Conservation (phyloP, 352 stramenopile genomes). For the Phytophthora aleatoria region DNA sequence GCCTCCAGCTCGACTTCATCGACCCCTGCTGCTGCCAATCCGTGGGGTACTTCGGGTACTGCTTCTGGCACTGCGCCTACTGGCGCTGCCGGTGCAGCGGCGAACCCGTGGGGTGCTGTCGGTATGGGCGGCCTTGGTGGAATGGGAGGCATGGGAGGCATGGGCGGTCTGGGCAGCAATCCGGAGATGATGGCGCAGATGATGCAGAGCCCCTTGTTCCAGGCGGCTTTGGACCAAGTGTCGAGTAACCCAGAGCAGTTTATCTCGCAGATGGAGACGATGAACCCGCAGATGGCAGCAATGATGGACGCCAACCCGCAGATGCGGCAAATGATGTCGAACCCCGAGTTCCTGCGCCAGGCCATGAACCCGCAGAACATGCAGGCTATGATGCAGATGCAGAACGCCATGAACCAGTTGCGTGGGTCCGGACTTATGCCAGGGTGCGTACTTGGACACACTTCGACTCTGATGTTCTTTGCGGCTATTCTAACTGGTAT, state of each 20-base stretch:
- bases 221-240: constrained; percentile 82
- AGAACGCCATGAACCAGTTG: constrained; percentile 87
- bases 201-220: constrained; percentile 89
- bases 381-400: constrained; percentile 92
- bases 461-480: neutral
- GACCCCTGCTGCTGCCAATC: constrained; percentile 46
- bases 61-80: constrained; percentile 22
- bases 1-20: constrained; percentile 26
- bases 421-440: constrained; percentile 68
- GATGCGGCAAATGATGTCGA: constrained; percentile 90
- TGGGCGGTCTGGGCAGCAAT: constrained; percentile 46
- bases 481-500: constrained; percentile 3
- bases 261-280: constrained; percentile 83
- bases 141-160: constrained; percentile 36
- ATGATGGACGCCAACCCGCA: constrained; percentile 90
- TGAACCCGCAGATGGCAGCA: constrained; percentile 90
- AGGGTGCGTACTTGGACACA: constrained; percentile 45
- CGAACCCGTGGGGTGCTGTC: constrained; percentile 73
- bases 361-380: constrained; percentile 92
- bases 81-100: constrained; percentile 23
- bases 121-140: constrained; percentile 34
- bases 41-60: constrained; percentile 50
- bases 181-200: constrained; percentile 83
- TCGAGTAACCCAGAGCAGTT: constrained; percentile 82
- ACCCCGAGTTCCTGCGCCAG: constrained; percentile 83